Percentiles rank a stretch among this genome's conserved stretches.
Evolutionary conservation across 768 basidiomycete genomes (phyloP).

Genomic region (Kwoniella shandongensis): DNA sequence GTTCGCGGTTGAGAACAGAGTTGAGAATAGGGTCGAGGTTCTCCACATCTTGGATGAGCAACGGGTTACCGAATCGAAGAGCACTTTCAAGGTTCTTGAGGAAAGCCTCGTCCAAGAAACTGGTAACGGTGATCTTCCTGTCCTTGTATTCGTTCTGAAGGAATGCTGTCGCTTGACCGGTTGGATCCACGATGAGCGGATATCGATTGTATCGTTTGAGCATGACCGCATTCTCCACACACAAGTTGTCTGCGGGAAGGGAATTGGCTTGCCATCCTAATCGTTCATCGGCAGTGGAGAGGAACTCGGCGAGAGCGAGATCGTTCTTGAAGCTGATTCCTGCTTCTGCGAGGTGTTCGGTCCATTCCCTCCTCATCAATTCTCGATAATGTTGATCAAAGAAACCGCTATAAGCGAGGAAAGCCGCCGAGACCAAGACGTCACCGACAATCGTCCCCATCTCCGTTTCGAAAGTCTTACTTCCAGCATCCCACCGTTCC

Average conservation of each 20-base stretch:
- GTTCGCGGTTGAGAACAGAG: conserved; percentile 94
- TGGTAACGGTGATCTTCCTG: conserved; percentile 95
- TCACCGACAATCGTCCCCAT: conserved; percentile 99
- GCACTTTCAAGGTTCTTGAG: conserved; percentile 97
- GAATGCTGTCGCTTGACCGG: conserved; percentile 94
- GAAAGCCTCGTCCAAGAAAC: conserved; percentile 98
- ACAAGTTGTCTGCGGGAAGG: conserved; percentile 91
- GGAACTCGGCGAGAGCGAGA: conserved; percentile 88
- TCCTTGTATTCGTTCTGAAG: conserved; percentile 91
- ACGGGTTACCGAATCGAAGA: conserved; percentile 95
- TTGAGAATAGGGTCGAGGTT: conserved; percentile 96
- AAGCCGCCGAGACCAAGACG: conserved; percentile 89
- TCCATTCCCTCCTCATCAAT: conserved; percentile 65
- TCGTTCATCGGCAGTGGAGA: conserved; percentile 95
- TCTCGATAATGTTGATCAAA: conserved; percentile 99
- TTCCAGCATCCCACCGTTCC: conserved; percentile 89
- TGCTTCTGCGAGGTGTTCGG: conserved; percentile 80
- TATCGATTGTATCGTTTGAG: conserved; percentile 96
- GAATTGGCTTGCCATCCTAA: conserved; percentile 93
- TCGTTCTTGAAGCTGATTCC: conserved; percentile 89
- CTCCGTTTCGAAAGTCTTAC: conserved; percentile 91
- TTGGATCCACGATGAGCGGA: conserved; percentile 95
- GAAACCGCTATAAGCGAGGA: conserved; percentile 95
- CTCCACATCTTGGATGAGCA: conserved; percentile 97
- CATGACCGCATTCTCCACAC: conserved; percentile 99